These are phyloP conservation scores for Mortierella alpina DNA, from an alignment of 192 early-diverging fungal species.

Conservation along the genomic window DNA sequence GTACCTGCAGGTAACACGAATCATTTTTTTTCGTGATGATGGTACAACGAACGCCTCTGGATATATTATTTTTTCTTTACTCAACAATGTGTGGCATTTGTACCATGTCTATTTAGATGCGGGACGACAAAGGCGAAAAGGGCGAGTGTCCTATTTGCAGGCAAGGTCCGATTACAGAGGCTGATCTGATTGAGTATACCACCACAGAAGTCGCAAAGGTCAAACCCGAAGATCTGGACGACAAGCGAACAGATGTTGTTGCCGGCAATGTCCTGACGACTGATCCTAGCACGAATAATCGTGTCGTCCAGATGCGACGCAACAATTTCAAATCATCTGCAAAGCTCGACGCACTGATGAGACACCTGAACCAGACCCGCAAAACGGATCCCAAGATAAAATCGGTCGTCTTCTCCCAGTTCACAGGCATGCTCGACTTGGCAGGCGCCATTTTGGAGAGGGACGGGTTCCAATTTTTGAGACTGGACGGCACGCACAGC, in stretches of 20 bases:
- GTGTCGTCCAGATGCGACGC: conserved; percentile 46
- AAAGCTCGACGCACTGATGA: conserved; percentile 62
- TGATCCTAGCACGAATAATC: background rate
- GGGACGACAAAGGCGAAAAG: conserved; percentile 54
- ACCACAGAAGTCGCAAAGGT: conserved; percentile 2
- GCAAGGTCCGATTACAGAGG: conserved; percentile 58
- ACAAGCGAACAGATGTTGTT: conserved; percentile 2
- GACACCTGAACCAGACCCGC: conserved; percentile 43
- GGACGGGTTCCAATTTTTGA: conserved; percentile 68
- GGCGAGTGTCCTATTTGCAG: conserved; percentile 69
- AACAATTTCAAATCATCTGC: conserved; percentile 56
- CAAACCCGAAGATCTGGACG: background rate
- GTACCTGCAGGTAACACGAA: conserved; percentile 57
- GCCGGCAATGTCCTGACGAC: conserved; percentile 16
- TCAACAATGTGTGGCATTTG: too few relatives aligned
- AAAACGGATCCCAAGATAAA: conserved; percentile 59
- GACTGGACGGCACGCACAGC: conserved; percentile 85
- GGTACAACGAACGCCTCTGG: background rate
- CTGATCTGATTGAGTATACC: conserved; percentile 54
- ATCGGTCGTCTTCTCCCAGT: conserved; percentile 95
- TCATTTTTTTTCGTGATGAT: background rate
- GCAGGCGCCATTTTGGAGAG: conserved; percentile 66
- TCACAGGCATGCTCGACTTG: conserved; percentile 85
- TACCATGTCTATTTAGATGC: conserved; percentile 27
- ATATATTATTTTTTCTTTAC: background rate